Percentiles rank a stretch among this genome's conserved stretches.
These are phyloP conservation scores for Coriolopsis trogii DNA, from an alignment of 1,284 basidiomycete species.

Conservation along the genomic window DNA sequence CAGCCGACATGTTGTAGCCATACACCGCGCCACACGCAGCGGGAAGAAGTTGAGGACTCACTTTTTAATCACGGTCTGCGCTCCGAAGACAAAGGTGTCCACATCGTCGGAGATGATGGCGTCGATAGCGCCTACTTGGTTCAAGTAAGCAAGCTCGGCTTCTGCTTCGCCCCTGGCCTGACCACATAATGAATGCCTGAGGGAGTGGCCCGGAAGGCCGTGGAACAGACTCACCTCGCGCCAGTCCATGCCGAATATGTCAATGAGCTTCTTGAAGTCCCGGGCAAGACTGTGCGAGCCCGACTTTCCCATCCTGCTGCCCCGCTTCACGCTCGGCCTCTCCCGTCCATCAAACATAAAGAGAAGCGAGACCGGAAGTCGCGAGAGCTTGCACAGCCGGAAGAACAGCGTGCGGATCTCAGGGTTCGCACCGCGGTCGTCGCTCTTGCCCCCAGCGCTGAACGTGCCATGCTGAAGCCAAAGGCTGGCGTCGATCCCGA, in stretches of 20 bases:
- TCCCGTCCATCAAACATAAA: conserved; percentile 76
- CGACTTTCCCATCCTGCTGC: conserved; percentile 47
- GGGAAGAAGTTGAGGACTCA: too few species aligned
- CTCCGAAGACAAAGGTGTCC: conserved; percentile 48
- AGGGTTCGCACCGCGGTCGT: conserved; percentile 44
- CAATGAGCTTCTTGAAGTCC: conserved; percentile 48
- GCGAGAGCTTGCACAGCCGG: conserved; percentile 39
- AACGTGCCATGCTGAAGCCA: conserved; percentile 45
- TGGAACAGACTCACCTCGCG: conserved; percentile 44
- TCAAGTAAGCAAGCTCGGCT: conserved; percentile 66
- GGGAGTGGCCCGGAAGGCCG: background rate
- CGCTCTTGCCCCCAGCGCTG: conserved; percentile 13
- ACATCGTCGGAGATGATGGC: conserved; percentile 68
- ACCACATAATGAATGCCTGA: background rate
- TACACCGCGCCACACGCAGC: too few species aligned
- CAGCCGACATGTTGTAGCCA: background rate
- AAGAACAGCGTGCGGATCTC: conserved; percentile 45
- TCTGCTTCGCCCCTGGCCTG: conserved; percentile 70
- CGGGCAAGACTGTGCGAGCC: conserved; percentile 45
- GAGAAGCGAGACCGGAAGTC: conserved; percentile 57
- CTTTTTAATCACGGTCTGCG: conserved; percentile 39
- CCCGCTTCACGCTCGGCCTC: conserved; percentile 62
- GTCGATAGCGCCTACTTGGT: conserved; percentile 54
- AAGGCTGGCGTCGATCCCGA: conserved; percentile 52
- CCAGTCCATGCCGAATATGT: conserved; percentile 65